These are phyloP conservation scores for Ganoderma sp. DNA, from an alignment of 1,284 basidiomycete species.

Conservation along the genomic window DNA sequence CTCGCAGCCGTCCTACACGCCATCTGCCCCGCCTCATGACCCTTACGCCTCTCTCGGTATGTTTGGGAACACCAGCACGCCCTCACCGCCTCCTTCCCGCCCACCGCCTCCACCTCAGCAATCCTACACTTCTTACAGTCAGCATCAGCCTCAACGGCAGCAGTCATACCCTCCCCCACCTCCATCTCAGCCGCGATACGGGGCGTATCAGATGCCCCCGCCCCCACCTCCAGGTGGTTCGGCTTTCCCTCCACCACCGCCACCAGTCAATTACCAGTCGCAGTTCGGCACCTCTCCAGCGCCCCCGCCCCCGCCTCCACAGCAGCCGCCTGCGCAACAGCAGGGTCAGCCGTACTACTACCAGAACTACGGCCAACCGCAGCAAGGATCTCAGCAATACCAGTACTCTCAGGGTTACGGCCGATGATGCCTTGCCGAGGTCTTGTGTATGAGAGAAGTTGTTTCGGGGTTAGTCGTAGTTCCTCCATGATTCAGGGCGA, in stretches of 20 bases:
- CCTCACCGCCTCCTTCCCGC: slow-evolving; percentile 38
- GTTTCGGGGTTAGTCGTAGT: no score
- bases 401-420: slow-evolving; percentile 33
- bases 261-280: slow-evolving; percentile 40
- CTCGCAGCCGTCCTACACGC: slow-evolving; percentile 42
- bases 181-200: slow-evolving; percentile 38
- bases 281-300: slow-evolving; percentile 35
- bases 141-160: slow-evolving; percentile 38
- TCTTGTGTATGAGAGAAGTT: no score
- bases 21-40: slow-evolving; percentile 45
- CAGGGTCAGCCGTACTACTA: slow-evolving; percentile 32
- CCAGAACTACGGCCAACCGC: slow-evolving; percentile 37
- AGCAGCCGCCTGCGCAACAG: slow-evolving; percentile 38
- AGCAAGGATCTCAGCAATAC: slow-evolving; percentile 36
- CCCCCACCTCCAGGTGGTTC: slow-evolving; percentile 16
- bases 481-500: no score
- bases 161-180: slow-evolving; percentile 43
- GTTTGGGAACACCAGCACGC: slow-evolving; percentile 41
- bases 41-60: slow-evolving; percentile 60
- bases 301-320: slow-evolving; percentile 39
- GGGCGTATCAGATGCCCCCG: slow-evolving; percentile 30
- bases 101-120: slow-evolving; percentile 42
- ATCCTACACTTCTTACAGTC: slow-evolving; percentile 10
- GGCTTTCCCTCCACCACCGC: slow-evolving; percentile 44
- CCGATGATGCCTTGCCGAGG: no score